A percentile compares a stretch with the other conserved stretches of the same genome.
Conservation (phyloP, 164 flowering plant species). For the Santalum album region DNA sequence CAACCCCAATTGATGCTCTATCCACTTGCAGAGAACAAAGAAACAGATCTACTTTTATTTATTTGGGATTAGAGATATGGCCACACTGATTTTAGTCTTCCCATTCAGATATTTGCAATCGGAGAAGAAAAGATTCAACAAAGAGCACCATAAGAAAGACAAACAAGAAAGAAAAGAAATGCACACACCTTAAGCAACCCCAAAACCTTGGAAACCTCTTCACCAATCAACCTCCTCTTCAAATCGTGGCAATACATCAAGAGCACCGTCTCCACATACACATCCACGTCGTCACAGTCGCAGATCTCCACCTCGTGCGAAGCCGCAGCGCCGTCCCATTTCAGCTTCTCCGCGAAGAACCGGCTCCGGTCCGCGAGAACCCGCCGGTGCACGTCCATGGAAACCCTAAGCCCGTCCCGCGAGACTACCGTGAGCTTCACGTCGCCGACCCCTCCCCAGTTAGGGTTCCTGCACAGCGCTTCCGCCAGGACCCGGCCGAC, state of each 20-base stretch:
- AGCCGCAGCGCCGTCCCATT: constrained; percentile 22
- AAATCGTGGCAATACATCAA: constrained; percentile 79
- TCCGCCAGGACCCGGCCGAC: constrained; percentile 37
- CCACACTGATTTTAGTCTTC: no score
- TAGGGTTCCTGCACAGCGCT: constrained; percentile 29
- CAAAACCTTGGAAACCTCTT: constrained; percentile 54
- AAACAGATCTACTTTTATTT: no score
- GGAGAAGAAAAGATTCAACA: no score
- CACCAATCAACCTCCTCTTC: constrained; percentile 58
- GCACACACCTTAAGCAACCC: constrained; percentile 65
- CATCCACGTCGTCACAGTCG: constrained; percentile 85
- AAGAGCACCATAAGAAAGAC: not conserved
- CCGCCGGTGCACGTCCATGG: constrained; percentile 63
- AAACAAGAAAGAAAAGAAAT: not conserved
- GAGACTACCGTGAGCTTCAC: constrained; percentile 65
- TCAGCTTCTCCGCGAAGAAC: constrained; percentile 68
- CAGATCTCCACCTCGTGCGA: constrained; percentile 71
- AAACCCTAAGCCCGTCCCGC: constrained; percentile 45
- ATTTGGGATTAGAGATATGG: no score
- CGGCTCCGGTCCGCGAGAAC: constrained; percentile 56
- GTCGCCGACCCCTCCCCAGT: constrained; percentile 36
- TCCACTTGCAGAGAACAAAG: no score
- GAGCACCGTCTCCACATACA: constrained; percentile 70
- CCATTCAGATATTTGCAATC: no score
- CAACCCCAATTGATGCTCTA: no score